Evolutionary conservation across 805 yeast genomes (phyloP).

Genomic region (Saccharomycopsis schoenii): DNA sequence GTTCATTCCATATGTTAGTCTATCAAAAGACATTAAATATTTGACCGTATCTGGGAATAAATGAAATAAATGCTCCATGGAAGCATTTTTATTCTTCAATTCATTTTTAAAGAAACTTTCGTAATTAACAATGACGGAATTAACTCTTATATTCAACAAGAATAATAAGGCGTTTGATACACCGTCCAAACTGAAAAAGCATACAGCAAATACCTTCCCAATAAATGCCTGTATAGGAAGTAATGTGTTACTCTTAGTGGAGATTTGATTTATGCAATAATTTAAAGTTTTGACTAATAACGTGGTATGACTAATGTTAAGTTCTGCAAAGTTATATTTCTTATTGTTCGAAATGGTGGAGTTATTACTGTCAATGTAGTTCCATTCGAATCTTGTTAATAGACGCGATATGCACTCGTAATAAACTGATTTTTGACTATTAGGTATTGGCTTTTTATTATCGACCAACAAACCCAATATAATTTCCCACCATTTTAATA

Average conservation of each 20-base stretch:
- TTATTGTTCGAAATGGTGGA: background rate
- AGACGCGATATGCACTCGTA: conserved; percentile 46
- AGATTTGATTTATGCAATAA: conserved; percentile 35
- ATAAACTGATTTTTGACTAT: conserved; percentile 42
- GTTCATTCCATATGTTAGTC: conserved; percentile 21
- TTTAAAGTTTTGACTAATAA: conserved; percentile 38
- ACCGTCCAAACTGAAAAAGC: conserved; percentile 39
- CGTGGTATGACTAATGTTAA: conserved; percentile 21
- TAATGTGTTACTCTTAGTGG: conserved; percentile 32
- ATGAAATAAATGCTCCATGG: background rate
- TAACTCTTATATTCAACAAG: conserved; percentile 44
- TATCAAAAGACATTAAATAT: conserved; percentile 27
- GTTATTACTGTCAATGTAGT: conserved; percentile 1
- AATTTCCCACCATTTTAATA: conserved; percentile 48
- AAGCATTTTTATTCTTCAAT: conserved; percentile 1
- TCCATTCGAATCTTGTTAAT: conserved; percentile 40
- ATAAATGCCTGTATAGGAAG: conserved; percentile 46
- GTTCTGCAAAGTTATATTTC: background rate
- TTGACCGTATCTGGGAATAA: conserved; percentile 26
- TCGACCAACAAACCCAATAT: conserved; percentile 28
- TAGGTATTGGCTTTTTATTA: conserved; percentile 28
- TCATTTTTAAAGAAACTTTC: conserved; percentile 20
- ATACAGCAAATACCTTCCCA: conserved; percentile 53
- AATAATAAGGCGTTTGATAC: conserved; percentile 46
- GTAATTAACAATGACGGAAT: conserved; percentile 24